Evolutionary conservation across 805 yeast genomes (phyloP).

Genomic region (Saccharomycopsis fodiens): DNA sequence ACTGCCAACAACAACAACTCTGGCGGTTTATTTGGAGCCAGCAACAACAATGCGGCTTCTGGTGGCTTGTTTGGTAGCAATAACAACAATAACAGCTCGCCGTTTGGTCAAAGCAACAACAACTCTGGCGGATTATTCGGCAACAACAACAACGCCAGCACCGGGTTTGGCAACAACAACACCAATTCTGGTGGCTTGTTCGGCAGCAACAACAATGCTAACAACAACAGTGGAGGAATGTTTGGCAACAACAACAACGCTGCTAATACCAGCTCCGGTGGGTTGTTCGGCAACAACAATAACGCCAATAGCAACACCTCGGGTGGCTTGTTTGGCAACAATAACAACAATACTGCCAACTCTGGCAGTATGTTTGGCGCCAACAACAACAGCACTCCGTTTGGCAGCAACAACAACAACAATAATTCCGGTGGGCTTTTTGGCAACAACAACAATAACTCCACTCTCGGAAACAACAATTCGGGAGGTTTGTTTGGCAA

Average conservation of each 20-base stretch:
- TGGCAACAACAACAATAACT: conserved; percentile 24
- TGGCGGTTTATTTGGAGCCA: conserved; percentile 9
- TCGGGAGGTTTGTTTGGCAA: conserved; percentile 27
- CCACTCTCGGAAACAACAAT: conserved; percentile 23
- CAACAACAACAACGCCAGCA: neutral
- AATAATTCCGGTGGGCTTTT: conserved; percentile 25
- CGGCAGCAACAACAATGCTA: conserved; percentile 23
- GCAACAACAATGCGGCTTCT: too few species aligned
- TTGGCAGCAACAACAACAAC: conserved; percentile 25
- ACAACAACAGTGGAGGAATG: conserved; percentile 25
- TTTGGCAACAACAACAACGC: conserved; percentile 31
- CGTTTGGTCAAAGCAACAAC: neutral
- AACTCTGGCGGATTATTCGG: conserved; percentile 24
- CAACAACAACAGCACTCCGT: conserved; percentile 23
- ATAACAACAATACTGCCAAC: conserved; percentile 19
- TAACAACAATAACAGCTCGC: conserved; percentile 16
- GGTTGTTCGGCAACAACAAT: conserved; percentile 31
- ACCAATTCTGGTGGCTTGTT: conserved; percentile 24
- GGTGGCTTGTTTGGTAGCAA: conserved; percentile 14
- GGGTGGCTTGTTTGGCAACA: conserved; percentile 41
- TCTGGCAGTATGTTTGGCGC: conserved; percentile 27
- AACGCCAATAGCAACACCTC: conserved; percentile 24
- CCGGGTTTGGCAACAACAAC: neutral
- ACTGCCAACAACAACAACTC: conserved; percentile 15
- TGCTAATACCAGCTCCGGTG: conserved; percentile 25